These are phyloP conservation scores for Conidiobolus coronatus DNA, from an alignment of 371 early-diverging fungal genomes.

Conservation along the genomic window DNA sequence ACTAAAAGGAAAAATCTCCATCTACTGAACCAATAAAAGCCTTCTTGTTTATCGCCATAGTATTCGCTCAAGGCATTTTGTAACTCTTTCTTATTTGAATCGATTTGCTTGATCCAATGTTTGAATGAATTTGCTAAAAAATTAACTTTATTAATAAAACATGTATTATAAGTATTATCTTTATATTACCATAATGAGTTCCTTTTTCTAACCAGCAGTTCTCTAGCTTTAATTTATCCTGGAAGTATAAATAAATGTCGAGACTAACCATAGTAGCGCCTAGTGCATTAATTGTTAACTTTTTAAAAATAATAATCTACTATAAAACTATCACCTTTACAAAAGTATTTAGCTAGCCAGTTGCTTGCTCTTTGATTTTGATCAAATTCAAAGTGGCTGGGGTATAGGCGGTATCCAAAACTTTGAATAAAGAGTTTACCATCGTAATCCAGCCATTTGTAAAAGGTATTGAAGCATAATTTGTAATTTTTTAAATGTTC, in stretches of 20 bases:
- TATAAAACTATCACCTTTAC: conserved; percentile 9
- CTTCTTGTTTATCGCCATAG: too few species aligned
- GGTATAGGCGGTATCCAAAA: conserved; percentile 18
- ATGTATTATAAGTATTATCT: too few species aligned
- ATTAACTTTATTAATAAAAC: too few species aligned
- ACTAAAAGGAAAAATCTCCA: too few species aligned
- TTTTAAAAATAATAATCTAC: neutral
- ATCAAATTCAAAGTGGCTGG: conserved; percentile 24
- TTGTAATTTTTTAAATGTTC: conserved; percentile 37
- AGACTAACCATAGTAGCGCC: conserved; percentile 24
- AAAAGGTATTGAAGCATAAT: conserved; percentile 17
- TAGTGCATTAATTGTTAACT: neutral
- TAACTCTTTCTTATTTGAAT: too few species aligned
- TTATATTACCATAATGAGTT: conserved; percentile 16
- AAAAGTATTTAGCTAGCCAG: conserved; percentile 38
- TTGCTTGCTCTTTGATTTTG: conserved; percentile 11
- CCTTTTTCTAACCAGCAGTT: conserved; percentile 26
- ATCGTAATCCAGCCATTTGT: conserved; percentile 19
- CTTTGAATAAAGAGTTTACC: conserved; percentile 26
- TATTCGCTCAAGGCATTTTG: too few species aligned
- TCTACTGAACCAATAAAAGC: too few species aligned
- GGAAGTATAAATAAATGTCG: conserved; percentile 24
- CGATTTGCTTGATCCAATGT: too few species aligned
- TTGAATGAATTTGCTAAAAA: too few species aligned
- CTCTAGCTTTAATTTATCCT: conserved; percentile 16